Base-by-base conservation (phyloP, 306 rosid genomes). In the Aeschynomene evenia region DNA sequence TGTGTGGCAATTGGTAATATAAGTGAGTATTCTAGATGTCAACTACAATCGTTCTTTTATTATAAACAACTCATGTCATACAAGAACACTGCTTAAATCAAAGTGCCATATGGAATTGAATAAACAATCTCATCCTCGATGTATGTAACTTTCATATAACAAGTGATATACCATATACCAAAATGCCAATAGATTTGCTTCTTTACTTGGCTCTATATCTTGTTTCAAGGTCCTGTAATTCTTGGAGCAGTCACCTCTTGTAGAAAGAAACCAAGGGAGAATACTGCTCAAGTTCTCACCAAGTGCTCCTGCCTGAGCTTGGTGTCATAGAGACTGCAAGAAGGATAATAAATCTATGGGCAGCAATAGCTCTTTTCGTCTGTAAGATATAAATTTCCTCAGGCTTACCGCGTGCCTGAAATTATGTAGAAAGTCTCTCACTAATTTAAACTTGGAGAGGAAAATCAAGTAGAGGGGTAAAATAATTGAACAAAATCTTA, bases 81-180 rank as follows among this genome's bases (percentile, higher is more conserved):
- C 52, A 74, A 43, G 34, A 69, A 61, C 49, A 61, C 50, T 20
- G 37, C 50, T 42, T 53, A 51, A 39, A 52, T 67, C 48, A 23
- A 19, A 65, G 43, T 28, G 5, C 64, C 68, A 62, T 13, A 29
- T 61, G 43, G 42, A 65, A 46, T 43, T 64, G 50, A 65, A 71
- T 49, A 37, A 33, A 71, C 18, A 72, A 52, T 63, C 79, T 13
- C 74, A 33, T 71, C 63, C 57, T 71, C 77, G 53, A 70, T 45
- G 63, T 42, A 72, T 16, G 55, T 49, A 23, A 43, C 22, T 36
- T 43, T 36, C 56, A 49, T 42, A 60, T 9, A 65, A 9, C 19
- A 46, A 57, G 49, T 3, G 28, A 7, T 33, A 49, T 24, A 61
- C 0, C 21, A 16, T 39, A 62, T 16, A 72, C 49, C 77, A 49